Conservation (phyloP, 1,284 basidiomycete genomes). For the Termitomyces sp. region DNA sequence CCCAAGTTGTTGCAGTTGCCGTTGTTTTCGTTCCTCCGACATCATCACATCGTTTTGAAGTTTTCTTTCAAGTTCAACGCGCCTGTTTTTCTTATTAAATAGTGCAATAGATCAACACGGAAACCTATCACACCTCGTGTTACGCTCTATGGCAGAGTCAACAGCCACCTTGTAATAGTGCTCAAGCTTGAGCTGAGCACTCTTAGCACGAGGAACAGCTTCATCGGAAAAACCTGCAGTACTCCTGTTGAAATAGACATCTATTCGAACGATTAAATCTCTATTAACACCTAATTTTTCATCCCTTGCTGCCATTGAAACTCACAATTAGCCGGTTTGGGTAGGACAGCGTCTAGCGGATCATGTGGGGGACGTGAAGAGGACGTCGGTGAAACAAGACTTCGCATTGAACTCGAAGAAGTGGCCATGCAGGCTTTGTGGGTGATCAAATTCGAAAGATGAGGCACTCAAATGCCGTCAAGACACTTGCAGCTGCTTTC, state of each 20-base stretch:
- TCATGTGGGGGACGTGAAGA: slow-evolving; percentile 31
- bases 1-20: slow-evolving; percentile 78
- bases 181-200: slow-evolving; percentile 87
- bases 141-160: slow-evolving; percentile 86
- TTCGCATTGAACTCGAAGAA: slow-evolving; percentile 17
- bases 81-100: slow-evolving; percentile 39
- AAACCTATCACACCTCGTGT: slow-evolving; percentile 54
- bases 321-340: slow-evolving; percentile 29
- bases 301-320: neutral
- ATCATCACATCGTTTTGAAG: slow-evolving; percentile 60
- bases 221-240: slow-evolving; percentile 68
- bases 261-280: slow-evolving; percentile 22
- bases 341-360: slow-evolving; percentile 13
- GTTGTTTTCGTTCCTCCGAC: slow-evolving; percentile 74
- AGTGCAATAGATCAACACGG: neutral
- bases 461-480: no score
- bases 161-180: slow-evolving; percentile 91
- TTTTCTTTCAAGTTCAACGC: slow-evolving; percentile 80
- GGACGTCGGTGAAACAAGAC: slow-evolving; percentile 41
- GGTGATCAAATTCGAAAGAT: neutral
- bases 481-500: neutral
- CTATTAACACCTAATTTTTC: neutral
- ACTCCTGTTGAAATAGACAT: slow-evolving; percentile 82
- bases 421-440: slow-evolving; percentile 4
- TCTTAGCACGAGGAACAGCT: slow-evolving; percentile 76